Evolutionary conservation across 2,329 filamentous ascomycete species (phyloP).

Genomic region (Epichloe amarillans): DNA sequence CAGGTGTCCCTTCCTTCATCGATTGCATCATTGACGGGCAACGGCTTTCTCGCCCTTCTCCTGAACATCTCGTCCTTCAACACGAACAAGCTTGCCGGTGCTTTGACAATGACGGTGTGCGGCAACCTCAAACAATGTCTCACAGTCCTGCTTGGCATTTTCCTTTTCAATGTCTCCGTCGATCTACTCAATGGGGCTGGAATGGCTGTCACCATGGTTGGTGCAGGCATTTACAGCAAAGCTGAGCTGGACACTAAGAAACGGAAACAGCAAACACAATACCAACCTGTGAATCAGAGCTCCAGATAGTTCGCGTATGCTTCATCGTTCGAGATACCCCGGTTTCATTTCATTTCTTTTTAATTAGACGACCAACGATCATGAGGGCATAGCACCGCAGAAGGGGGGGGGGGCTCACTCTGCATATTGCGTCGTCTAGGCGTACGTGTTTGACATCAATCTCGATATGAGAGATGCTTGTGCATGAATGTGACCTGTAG

Average conservation of each 20-base stretch:
- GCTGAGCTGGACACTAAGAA: constrained; percentile 39
- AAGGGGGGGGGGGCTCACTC: background rate
- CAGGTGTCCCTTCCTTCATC: constrained; percentile 23
- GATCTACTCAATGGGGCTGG: constrained; percentile 41
- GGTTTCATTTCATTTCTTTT: constrained; percentile 3
- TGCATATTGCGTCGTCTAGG: background rate
- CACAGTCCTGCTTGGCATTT: constrained; percentile 40
- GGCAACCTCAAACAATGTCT: constrained; percentile 46
- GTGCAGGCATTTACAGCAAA: constrained; percentile 44
- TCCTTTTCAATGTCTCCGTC: constrained; percentile 37
- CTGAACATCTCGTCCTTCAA: constrained; percentile 45
- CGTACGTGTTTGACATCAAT: background rate
- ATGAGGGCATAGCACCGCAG: background rate
- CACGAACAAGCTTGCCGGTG: constrained; percentile 43
- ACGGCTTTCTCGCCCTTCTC: constrained; percentile 40
- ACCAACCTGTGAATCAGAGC: constrained; percentile 24
- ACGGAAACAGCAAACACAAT: constrained; percentile 18
- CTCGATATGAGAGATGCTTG: background rate
- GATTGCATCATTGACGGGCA: constrained; percentile 32
- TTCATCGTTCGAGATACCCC: constrained; percentile 7
- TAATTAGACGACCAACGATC: background rate
- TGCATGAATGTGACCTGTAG: background rate
- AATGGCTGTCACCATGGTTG: constrained; percentile 39
- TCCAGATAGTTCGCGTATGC: constrained; percentile 9
- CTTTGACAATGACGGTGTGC: constrained; percentile 46